These are phyloP conservation scores for Colletotrichum tofieldiae DNA, from an alignment of 2,329 filamentous ascomycete species.

Conservation along the genomic window DNA sequence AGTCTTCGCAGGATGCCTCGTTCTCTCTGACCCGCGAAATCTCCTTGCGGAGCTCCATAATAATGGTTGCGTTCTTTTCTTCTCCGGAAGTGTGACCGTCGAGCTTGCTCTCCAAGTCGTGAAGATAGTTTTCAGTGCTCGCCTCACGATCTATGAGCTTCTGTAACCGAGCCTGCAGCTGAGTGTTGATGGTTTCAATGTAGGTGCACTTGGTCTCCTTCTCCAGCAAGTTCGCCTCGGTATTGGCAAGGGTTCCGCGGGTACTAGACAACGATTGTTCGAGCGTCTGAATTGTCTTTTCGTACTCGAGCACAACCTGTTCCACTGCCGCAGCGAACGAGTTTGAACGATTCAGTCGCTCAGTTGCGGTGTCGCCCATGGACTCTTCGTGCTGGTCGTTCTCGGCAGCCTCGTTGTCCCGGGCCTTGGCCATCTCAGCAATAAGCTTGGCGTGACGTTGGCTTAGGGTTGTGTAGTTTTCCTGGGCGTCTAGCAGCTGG, in stretches of 20 bases:
- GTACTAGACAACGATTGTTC: constrained; percentile 94
- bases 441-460: constrained; percentile 96
- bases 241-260: constrained; percentile 84
- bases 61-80: constrained; percentile 90
- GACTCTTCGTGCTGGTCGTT: constrained; percentile 74
- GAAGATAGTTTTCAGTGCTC: constrained; percentile 93
- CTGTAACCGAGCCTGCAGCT: constrained; percentile 90
- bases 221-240: constrained; percentile 90
- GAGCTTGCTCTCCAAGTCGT: constrained; percentile 91
- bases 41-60: constrained; percentile 91
- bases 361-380: constrained; percentile 84
- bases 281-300: constrained; percentile 96
- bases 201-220: constrained; percentile 96
- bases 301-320: constrained; percentile 96
- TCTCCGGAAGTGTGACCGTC: constrained; percentile 93
- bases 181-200: constrained; percentile 90
- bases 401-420: constrained; percentile 77
- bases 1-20: constrained; percentile 92
- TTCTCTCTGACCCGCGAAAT: constrained; percentile 90
- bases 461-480: constrained; percentile 93
- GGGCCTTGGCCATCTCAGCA: constrained; percentile 89
- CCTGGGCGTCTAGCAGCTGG: constrained; percentile 91
- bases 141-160: constrained; percentile 93
- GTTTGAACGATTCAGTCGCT: constrained; percentile 93
- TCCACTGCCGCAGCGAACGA: constrained; percentile 97